A percentile compares a stretch with the other conserved stretches of the same genome.
These are phyloP conservation scores for Cyclaneusma minus DNA, from an alignment of 2,329 filamentous ascomycete species.

Conservation along the genomic window DNA sequence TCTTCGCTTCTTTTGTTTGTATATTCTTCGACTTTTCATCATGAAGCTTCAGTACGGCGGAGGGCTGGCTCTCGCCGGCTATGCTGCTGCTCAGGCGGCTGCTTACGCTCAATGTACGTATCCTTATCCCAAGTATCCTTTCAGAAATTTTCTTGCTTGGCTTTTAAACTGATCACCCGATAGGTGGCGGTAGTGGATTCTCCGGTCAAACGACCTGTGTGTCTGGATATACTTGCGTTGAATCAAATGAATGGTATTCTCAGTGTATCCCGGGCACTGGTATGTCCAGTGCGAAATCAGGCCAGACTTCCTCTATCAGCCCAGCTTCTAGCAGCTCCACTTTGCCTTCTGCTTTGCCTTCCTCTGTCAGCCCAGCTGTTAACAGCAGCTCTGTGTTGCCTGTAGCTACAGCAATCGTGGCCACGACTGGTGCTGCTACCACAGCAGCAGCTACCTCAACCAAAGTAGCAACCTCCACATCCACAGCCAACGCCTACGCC, in stretches of 20 bases:
- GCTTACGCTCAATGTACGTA: no score
- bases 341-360: neutral
- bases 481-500: conserved; percentile 9
- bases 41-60: no score
- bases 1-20: no score
- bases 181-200: conserved; percentile 7
- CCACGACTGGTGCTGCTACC: conserved; percentile 2
- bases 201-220: conserved; percentile 7
- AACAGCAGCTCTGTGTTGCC: neutral
- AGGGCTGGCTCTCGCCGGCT: no score
- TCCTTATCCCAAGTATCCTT: no score
- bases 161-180: no score
- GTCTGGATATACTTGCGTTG: conserved; percentile 7
- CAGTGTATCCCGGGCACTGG: conserved; percentile 8
- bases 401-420: conserved; percentile 1
- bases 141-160: no score
- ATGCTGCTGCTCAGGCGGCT: no score
- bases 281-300: neutral
- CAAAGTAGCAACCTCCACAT: conserved; percentile 4
- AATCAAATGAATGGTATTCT: conserved; percentile 7
- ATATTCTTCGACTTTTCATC: no score
- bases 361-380: neutral
- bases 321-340: neutral
- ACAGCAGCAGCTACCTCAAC: conserved; percentile 3
- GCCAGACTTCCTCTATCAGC: neutral